Evolutionary conservation across 108 stramenopile genomes (phyloP).

Genomic region (Nitzschia inconspicua): DNA sequence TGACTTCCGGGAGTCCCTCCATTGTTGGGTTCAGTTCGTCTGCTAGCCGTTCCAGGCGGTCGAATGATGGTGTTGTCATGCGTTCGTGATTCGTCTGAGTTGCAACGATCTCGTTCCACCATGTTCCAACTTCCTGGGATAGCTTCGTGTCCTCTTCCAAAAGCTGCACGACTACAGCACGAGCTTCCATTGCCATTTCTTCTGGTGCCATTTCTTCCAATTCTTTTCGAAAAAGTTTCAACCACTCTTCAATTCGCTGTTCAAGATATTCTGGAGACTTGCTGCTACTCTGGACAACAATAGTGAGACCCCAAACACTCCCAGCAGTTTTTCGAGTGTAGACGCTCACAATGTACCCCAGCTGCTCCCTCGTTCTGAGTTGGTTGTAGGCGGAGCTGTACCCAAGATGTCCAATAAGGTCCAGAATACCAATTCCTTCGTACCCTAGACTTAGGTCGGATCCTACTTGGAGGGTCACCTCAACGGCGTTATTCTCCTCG

Average conservation of each 20-base stretch:
- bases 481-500: slow-evolving; percentile 83
- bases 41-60: slow-evolving; percentile 63
- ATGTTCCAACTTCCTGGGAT: slow-evolving; percentile 58
- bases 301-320: slow-evolving; percentile 60
- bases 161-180: slow-evolving; percentile 71
- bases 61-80: slow-evolving; percentile 62
- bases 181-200: slow-evolving; percentile 66
- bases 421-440: slow-evolving; percentile 73
- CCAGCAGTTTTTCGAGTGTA: slow-evolving; percentile 71
- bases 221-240: slow-evolving; percentile 69
- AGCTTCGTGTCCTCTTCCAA: slow-evolving; percentile 78
- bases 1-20: slow-evolving; percentile 25
- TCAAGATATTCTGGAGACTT: slow-evolving; percentile 61
- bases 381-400: slow-evolving; percentile 86
- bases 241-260: slow-evolving; percentile 73
- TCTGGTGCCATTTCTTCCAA: slow-evolving; percentile 71
- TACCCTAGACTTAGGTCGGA: slow-evolving; percentile 62
- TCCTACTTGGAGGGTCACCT: slow-evolving; percentile 71
- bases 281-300: slow-evolving; percentile 69
- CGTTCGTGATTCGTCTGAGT: slow-evolving; percentile 37
- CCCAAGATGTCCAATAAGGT: slow-evolving; percentile 74
- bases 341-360: slow-evolving; percentile 85
- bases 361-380: slow-evolving; percentile 82
- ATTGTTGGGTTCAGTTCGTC: slow-evolving; percentile 43
- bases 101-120: slow-evolving; percentile 72